Conservation (phyloP, 768 basidiomycete genomes). For the Dictyophora rubrovolvata region DNA sequence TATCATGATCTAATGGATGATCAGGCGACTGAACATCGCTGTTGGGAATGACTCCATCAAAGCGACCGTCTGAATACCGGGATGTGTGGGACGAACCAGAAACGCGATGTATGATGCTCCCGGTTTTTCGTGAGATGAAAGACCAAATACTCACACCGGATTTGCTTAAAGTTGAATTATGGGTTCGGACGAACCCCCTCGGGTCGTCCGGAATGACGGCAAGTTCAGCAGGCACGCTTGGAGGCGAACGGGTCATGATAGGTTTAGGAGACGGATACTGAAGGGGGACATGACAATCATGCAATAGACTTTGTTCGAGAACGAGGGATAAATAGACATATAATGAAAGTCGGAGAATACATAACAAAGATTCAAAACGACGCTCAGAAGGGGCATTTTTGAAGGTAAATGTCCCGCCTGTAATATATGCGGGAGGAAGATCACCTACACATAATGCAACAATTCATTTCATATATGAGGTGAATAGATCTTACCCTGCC, state of each 20-base stretch:
- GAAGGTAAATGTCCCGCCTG: slow-evolving; percentile 56
- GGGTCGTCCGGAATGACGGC: slow-evolving; percentile 5
- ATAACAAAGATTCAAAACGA: slow-evolving; percentile 35
- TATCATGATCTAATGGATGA: background rate
- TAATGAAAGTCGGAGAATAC: slow-evolving; percentile 40
- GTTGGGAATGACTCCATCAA: background rate
- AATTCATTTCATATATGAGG: background rate
- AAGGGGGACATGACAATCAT: slow-evolving; percentile 40
- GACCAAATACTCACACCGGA: slow-evolving; percentile 23
- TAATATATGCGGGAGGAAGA: slow-evolving; percentile 23
- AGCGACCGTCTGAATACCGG: background rate
- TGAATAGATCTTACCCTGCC: slow-evolving; percentile 32
- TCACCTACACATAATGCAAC: slow-evolving; percentile 9
- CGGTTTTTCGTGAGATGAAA: slow-evolving; percentile 28
- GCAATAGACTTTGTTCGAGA: slow-evolving; percentile 50
- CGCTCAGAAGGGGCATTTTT: slow-evolving; percentile 32
- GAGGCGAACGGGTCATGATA: background rate
- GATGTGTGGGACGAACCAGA: background rate
- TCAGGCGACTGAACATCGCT: background rate
- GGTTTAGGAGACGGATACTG: slow-evolving; percentile 27
- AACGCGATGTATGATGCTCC: slow-evolving; percentile 21
- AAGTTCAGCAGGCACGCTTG: slow-evolving; percentile 13
- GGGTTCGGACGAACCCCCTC: slow-evolving; percentile 1
- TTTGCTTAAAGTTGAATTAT: background rate
- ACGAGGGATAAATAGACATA: slow-evolving; percentile 49